These are phyloP conservation scores for Piloderma croceum DNA, from an alignment of 768 basidiomycete species.

Conservation along the genomic window DNA sequence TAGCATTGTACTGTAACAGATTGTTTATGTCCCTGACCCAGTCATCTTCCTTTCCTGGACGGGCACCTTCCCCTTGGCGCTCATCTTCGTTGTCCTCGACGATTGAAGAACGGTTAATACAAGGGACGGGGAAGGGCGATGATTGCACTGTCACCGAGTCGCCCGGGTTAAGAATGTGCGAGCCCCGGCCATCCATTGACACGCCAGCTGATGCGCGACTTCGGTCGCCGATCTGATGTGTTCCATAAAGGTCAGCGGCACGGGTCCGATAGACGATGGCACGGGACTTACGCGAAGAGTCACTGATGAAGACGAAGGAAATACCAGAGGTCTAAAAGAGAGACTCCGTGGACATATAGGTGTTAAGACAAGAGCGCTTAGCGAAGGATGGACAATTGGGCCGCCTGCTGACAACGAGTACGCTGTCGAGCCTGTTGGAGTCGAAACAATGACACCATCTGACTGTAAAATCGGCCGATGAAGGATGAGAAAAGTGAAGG, in stretches of 20 bases:
- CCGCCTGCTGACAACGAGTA: conserved; percentile 95
- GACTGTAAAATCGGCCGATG: conserved; percentile 45
- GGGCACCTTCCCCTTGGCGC: conserved; percentile 51
- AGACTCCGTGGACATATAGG: conserved; percentile 95
- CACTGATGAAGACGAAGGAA: conserved; percentile 75
- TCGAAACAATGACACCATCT: conserved; percentile 90
- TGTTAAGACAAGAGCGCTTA: conserved; percentile 85
- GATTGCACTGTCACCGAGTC: conserved; percentile 83
- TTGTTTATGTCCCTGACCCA: conserved; percentile 99
- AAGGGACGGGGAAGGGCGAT: conserved; percentile 87
- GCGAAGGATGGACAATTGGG: conserved; percentile 90
- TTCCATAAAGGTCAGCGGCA: conserved; percentile 5
- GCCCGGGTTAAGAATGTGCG: conserved; percentile 75
- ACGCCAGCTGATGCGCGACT: conserved; percentile 84
- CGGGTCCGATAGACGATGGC: conserved; percentile 1
- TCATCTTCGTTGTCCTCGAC: conserved; percentile 34
- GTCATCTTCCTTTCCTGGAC: conserved; percentile 80
- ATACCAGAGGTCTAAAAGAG: conserved; percentile 86
- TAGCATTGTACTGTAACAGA: conserved; percentile 89
- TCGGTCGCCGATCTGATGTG: conserved; percentile 68
- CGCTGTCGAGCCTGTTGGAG: conserved; percentile 94
- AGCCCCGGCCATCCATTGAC: conserved; percentile 89
- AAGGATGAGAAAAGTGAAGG: conserved; percentile 6
- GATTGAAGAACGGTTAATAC: conserved; percentile 83
- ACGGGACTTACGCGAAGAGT: conserved; percentile 56